Conservation (phyloP, 345 rosid species). For the Salix brachista region DNA sequence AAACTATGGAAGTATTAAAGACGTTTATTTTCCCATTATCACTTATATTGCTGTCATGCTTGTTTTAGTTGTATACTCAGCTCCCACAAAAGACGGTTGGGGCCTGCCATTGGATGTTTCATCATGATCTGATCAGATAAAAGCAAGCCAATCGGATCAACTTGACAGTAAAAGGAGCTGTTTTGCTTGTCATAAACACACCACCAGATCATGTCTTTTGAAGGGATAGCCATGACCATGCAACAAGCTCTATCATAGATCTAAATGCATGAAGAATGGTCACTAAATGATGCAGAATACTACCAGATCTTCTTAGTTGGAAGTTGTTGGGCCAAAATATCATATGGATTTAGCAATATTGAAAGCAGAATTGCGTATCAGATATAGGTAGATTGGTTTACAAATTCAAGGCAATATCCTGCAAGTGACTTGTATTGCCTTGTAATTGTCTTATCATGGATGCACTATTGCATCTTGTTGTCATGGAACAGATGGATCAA, state of each 20-base stretch:
- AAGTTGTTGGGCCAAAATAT: not conserved
- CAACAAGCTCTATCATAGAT: not conserved
- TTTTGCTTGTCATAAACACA: slow-evolving; percentile 14
- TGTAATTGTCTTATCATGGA: not conserved
- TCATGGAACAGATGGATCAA: not conserved
- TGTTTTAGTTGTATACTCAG: slow-evolving; percentile 55
- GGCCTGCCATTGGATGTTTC: slow-evolving; percentile 26
- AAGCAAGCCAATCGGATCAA: slow-evolving; percentile 27
- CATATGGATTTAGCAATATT: not conserved
- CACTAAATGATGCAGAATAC: not conserved
- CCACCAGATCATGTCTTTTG: slow-evolving; percentile 24
- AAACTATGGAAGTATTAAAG: slow-evolving; percentile 1
- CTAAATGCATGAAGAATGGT: not conserved
- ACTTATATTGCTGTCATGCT: slow-evolving; percentile 29
- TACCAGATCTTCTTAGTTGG: not conserved
- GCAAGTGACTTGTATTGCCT: not conserved
- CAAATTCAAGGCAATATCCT: not conserved
- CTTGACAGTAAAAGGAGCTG: slow-evolving; percentile 5
- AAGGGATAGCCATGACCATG: slow-evolving; percentile 3
- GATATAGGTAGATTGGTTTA: not conserved
- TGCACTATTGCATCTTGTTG: not conserved
- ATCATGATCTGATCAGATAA: slow-evolving; percentile 34
- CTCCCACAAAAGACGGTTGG: slow-evolving; percentile 52
- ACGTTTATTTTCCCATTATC: slow-evolving; percentile 19
- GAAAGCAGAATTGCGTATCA: not conserved